Conservation (phyloP, 2,329 filamentous ascomycete species). For the Alternaria triticimaculans region DNA sequence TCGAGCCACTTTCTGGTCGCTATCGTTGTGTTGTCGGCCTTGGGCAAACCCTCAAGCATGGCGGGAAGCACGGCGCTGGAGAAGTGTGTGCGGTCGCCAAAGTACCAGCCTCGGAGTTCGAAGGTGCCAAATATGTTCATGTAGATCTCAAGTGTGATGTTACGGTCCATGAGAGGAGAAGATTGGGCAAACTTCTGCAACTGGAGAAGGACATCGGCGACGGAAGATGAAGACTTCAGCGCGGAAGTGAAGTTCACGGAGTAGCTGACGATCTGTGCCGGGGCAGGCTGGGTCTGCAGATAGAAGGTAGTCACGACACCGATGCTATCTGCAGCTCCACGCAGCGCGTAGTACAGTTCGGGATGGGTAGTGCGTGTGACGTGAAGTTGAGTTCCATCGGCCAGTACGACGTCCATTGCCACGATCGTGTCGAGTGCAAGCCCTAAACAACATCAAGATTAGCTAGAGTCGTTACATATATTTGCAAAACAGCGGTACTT, state of each 20-base stretch:
- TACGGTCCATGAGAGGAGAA: slow-evolving; percentile 1
- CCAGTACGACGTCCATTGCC: slow-evolving; percentile 5
- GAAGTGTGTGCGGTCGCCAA: slow-evolving; percentile 1
- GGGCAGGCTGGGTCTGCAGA: slow-evolving; percentile 30
- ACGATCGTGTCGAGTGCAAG: slow-evolving; percentile 6
- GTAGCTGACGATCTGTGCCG: slow-evolving; percentile 6
- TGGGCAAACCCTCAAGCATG: slow-evolving; percentile 1
- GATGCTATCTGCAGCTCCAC: slow-evolving; percentile 3
- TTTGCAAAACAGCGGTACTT: not conserved
- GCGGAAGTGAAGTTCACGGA: not conserved
- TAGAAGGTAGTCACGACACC: slow-evolving; percentile 39
- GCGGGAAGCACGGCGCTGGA: not conserved
- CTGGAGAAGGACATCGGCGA: slow-evolving; percentile 1
- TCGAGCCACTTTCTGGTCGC: not conserved
- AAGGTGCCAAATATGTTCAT: slow-evolving; percentile 3
- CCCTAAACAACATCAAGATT: not conserved
- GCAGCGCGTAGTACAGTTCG: slow-evolving; percentile 1
- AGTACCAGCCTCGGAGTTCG: slow-evolving; percentile 7
- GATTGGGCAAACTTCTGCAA: slow-evolving; percentile 3
- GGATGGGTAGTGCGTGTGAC: not conserved
- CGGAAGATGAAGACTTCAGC: not conserved
- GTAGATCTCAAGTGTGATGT: slow-evolving; percentile 7
- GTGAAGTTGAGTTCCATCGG: not conserved
- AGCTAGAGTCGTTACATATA: not conserved
- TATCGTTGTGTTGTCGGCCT: slow-evolving; percentile 3